A percentile compares a stretch with the other conserved stretches of the same genome.
Conservation (phyloP, 768 basidiomycete genomes). For the Naematelia encephala region DNA sequence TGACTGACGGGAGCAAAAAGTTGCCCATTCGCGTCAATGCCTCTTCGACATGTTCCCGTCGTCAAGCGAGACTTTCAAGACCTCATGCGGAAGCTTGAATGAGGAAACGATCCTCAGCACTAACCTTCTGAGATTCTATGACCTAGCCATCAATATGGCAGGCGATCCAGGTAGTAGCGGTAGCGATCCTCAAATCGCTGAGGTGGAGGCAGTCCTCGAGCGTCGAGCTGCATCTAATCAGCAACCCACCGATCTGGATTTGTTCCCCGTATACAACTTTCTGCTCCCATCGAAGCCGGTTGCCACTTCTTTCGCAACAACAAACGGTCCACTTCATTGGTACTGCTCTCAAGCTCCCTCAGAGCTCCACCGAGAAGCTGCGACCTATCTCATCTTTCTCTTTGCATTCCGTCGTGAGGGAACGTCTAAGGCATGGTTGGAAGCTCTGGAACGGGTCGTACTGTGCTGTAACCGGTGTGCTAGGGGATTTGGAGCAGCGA, state of each 20-base stretch:
- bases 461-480: slow-evolving; percentile 68
- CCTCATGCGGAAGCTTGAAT: background rate
- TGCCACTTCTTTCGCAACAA: slow-evolving; percentile 10
- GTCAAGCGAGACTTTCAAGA: background rate
- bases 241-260: slow-evolving; percentile 35
- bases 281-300: slow-evolving; percentile 21
- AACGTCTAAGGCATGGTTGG: slow-evolving; percentile 64
- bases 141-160: background rate
- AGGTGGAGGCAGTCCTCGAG: slow-evolving; percentile 42
- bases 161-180: background rate
- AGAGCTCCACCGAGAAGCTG: slow-evolving; percentile 60
- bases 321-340: slow-evolving; percentile 60
- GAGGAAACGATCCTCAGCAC: background rate
- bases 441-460: slow-evolving; percentile 59
- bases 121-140: background rate
- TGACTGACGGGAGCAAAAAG: background rate
- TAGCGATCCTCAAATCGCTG: slow-evolving; percentile 9
- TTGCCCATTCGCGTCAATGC: background rate
- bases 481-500: slow-evolving; percentile 62
- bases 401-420: slow-evolving; percentile 65
- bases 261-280: slow-evolving; percentile 34
- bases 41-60: background rate
- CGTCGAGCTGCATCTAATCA: slow-evolving; percentile 25
- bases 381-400: slow-evolving; percentile 75
- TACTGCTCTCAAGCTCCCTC: slow-evolving; percentile 66